A percentile compares a stretch with the other conserved stretches of the same genome.
phyloP scores from a whole-genome alignment of 768 basidiomycete species.

The Pisolithus tinctorius region DNA sequence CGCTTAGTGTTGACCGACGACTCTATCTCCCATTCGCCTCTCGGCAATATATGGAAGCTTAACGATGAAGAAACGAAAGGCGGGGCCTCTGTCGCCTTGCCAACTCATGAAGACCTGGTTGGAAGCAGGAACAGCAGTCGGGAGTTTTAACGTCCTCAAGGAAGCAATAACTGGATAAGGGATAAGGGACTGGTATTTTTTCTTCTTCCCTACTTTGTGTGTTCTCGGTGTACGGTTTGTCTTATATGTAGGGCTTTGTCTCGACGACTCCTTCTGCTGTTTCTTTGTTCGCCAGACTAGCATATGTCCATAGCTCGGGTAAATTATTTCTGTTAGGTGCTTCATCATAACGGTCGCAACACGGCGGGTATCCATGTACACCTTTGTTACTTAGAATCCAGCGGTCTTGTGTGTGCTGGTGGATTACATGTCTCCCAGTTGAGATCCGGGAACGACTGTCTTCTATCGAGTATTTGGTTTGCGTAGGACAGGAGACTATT shows the following conservation, averaged over 20 bases:
- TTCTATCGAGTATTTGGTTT: too few relatives aligned
- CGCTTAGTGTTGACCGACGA: conserved; percentile 21
- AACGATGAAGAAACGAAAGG: conserved; percentile 65
- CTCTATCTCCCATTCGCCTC: conserved; percentile 24
- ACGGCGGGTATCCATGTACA: too few relatives aligned
- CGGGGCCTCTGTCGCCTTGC: conserved; percentile 43
- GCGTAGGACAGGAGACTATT: too few relatives aligned
- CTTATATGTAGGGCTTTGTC: background rate
- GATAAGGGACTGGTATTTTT: background rate
- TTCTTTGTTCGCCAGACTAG: background rate
- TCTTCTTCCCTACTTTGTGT: background rate
- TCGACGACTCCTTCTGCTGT: background rate
- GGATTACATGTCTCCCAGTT: too few relatives aligned
- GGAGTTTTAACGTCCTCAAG: conserved; percentile 28
- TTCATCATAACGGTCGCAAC: background rate
- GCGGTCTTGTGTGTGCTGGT: background rate
- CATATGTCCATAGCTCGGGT: background rate
- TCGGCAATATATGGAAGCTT: conserved; percentile 61
- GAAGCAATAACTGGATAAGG: conserved; percentile 15
- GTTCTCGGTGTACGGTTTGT: background rate
- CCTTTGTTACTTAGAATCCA: too few relatives aligned
- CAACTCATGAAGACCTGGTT: conserved; percentile 33
- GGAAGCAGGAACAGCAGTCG: conserved; percentile 35
- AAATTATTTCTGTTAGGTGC: background rate
- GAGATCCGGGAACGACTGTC: too few relatives aligned